Base-by-base conservation (phyloP, 2,329 filamentous ascomycete genomes). In the Penicillium sumatraense region DNA sequence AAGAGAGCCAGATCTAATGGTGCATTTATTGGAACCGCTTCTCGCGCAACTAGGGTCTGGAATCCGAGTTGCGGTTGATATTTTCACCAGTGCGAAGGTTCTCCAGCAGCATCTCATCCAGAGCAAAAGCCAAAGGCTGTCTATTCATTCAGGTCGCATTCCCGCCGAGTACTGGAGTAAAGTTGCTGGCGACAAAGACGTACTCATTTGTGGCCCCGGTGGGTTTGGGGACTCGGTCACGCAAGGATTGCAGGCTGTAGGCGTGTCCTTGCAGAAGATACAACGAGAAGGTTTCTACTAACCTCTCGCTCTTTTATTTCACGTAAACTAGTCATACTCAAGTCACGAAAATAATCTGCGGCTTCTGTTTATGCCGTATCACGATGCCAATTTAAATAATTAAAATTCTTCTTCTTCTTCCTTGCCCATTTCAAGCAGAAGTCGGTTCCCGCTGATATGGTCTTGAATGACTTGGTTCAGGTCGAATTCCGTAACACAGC, bases 131-230 rank as follows among this genome's bases (percentile, higher is more conserved):
- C 31, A 23, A n/a, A 36, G 16, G 7, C 18, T 58, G 13, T 35
- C 16, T 21, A 20, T 53, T 7, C 49, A 55, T n/a, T 18, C 13
- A 40, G 56, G 53, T 13, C 56, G 56, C 11, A 44, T 58, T 11
- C 21, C 1, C 13, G 24, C 40, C 6, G 31, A 53, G 11, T 59
- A 55, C 21, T 62, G 60, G 62, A 29, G 20, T 10, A 20, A 20
- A 6, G 20, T 44, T 14, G 14, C 56, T 3, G 41, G 23, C 1
- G 23, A 52, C 14, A 58, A 61, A 35, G 51, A 63, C 2, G 53
- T 58, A 13, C 57, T 66, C 8, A 61, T 67, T 18, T 66, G 63
- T 47, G 63, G 64, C 1, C 64, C 64, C 2, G 60, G 56, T 35
- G 53, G 27, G 11, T 65, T 67, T 35, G 63, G 58, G n/a, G 57